A percentile compares a stretch with the other conserved stretches of the same genome.
Evolutionary conservation across 1,284 basidiomycete genomes (phyloP).

Genomic region (Ceratobasidium sp.): DNA sequence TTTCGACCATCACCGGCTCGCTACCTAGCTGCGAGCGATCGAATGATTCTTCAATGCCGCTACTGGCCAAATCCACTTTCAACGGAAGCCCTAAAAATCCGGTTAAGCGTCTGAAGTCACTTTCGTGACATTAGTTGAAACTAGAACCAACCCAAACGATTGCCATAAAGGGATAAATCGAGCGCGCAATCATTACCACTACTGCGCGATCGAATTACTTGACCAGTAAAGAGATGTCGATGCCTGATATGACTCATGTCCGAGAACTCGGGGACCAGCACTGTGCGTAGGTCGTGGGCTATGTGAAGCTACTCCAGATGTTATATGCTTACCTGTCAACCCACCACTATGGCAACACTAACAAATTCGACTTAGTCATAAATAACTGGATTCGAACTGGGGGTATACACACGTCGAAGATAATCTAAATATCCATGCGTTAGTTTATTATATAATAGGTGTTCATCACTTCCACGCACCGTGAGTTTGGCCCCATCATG

Average conservation of each 20-base stretch:
- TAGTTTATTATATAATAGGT: too few species aligned
- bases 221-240: not conserved
- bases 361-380: not conserved
- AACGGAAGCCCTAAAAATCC: conserved; percentile 2
- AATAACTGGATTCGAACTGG: not conserved
- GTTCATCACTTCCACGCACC: not conserved
- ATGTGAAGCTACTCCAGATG: not conserved
- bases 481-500: not conserved
- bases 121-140: too few species aligned
- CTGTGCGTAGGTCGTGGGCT: not conserved
- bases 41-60: too few species aligned
- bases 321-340: not conserved
- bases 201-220: too few species aligned
- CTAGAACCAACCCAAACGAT: not conserved
- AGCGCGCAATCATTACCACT: not conserved
- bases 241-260: conserved; percentile 15
- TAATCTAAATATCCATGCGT: conserved; percentile 7
- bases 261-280: not conserved
- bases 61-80: not conserved
- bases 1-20: not conserved
- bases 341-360: conserved; percentile 38
- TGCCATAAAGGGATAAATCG: not conserved
- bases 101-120: not conserved
- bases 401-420: conserved; percentile 12
- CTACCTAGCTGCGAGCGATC: too few species aligned